These are phyloP conservation scores for Lipomyces sp. DNA, from an alignment of 805 yeast species.

Conservation along the genomic window DNA sequence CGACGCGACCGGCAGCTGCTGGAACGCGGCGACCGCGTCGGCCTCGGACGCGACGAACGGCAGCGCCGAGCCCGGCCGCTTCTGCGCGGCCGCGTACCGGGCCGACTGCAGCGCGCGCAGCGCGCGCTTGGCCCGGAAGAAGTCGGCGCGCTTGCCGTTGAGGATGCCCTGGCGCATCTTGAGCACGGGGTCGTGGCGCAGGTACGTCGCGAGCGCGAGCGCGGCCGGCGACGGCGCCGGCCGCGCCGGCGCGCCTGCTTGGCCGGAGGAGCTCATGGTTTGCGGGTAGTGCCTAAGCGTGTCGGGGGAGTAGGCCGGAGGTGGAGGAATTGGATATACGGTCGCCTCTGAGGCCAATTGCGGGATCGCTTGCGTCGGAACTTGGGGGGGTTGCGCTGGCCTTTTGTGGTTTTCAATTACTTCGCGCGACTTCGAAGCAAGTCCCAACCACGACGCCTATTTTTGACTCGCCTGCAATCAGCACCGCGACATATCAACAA, in stretches of 20 bases:
- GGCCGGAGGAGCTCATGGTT: no score
- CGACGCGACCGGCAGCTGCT: conserved; percentile 66
- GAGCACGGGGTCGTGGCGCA: conserved; percentile 62
- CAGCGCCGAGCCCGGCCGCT: conserved; percentile 43
- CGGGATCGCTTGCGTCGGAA: no score
- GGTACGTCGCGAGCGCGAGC: conserved; percentile 63
- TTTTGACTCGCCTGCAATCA: no score
- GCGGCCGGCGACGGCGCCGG: conserved; percentile 48
- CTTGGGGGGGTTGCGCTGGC: no score
- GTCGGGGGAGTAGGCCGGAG: not conserved
- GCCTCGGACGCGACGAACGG: conserved; percentile 52
- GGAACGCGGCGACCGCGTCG: conserved; percentile 61
- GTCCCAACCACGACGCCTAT: no score
- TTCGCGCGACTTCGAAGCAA: no score
- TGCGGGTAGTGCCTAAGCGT: not conserved
- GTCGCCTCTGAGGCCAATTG: no score
- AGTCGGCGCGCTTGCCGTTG: conserved; percentile 67
- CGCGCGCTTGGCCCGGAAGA: conserved; percentile 82
- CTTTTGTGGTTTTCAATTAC: no score
- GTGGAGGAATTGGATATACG: no score
- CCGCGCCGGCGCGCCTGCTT: conserved; percentile 5
- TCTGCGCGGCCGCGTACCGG: conserved; percentile 57
- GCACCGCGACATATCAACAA: no score
- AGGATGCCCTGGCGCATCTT: conserved; percentile 81
- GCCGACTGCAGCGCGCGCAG: conserved; percentile 71